phyloP scores from a whole-genome alignment of 2,329 filamentous ascomycete species.

The Lachnellula willkommii region DNA sequence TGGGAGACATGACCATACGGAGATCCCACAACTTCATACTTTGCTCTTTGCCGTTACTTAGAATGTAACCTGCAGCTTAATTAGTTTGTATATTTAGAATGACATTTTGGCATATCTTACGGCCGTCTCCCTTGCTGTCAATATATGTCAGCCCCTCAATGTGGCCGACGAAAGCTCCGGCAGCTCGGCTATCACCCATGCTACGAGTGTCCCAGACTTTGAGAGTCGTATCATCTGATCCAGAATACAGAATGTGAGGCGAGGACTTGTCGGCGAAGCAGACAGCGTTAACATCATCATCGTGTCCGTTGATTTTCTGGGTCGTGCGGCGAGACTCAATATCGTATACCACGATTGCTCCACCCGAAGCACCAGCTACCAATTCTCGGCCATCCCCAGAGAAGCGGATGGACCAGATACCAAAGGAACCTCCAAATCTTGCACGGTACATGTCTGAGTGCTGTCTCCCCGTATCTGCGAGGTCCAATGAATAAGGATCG shows the following conservation, averaged over 20 bases:
- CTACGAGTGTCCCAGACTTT: constrained; percentile 95
- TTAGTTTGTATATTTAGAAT: constrained; percentile 4
- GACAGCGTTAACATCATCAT: constrained; percentile 90
- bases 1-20: constrained; percentile 76
- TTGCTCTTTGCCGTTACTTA: constrained; percentile 94
- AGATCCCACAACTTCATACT: constrained; percentile 97
- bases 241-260: constrained; percentile 92
- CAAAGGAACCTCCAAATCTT: constrained; percentile 39
- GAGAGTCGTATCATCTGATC: constrained; percentile 87
- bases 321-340: constrained; percentile 74
- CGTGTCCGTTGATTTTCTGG: constrained; percentile 60
- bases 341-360: constrained; percentile 83
- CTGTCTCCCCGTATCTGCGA: constrained; percentile 46
- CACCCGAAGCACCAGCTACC: constrained; percentile 77
- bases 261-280: constrained; percentile 87
- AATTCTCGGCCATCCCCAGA: constrained; percentile 87
- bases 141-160: constrained; percentile 63
- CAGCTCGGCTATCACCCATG: constrained; percentile 75
- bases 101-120: constrained; percentile 29
- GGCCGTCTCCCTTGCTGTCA: constrained; percentile 64
- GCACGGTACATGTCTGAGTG: neutral
- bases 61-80: constrained; percentile 55
- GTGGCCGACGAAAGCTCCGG: constrained; percentile 62
- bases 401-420: constrained; percentile 88
- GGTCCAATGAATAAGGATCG: constrained; percentile 74